Evolutionary conservation across 2,329 filamentous ascomycete genomes (phyloP).

Genomic region (Fusarium tricinctum): DNA sequence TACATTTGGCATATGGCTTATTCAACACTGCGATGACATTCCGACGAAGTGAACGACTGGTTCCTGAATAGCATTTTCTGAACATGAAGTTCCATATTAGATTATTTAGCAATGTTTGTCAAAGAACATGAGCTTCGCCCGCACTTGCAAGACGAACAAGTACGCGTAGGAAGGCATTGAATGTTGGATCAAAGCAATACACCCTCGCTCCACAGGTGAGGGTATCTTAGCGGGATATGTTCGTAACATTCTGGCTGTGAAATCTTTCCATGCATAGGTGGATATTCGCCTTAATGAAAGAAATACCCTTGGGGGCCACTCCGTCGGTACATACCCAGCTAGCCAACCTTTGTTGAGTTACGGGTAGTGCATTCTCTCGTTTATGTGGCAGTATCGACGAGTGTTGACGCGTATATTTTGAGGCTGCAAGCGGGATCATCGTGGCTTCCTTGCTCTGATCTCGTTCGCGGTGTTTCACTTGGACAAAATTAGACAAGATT

Average conservation of each 20-base stretch:
- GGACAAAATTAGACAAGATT: constrained; percentile 24
- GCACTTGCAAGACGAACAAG: background rate
- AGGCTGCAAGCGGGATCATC: background rate
- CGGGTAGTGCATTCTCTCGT: background rate
- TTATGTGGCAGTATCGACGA: constrained; percentile 6
- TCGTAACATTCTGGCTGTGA: background rate
- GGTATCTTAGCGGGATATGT: background rate
- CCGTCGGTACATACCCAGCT: too few species aligned
- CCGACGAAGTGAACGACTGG: background rate
- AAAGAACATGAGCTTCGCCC: background rate
- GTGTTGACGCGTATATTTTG: constrained; percentile 26
- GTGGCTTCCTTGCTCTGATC: background rate
- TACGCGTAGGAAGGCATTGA: background rate
- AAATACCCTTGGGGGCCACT: background rate
- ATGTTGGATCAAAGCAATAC: background rate
- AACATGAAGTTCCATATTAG: background rate
- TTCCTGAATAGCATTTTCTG: background rate
- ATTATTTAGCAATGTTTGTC: background rate
- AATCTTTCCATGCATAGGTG: background rate
- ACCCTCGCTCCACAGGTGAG: background rate
- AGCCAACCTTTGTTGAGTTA: background rate
- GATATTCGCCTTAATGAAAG: background rate
- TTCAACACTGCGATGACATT: background rate
- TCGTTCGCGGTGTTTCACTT: constrained; percentile 21
- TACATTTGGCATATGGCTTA: background rate